phyloP scores from a whole-genome alignment of 768 basidiomycete species.

The Cystoderma amianthinum region DNA sequence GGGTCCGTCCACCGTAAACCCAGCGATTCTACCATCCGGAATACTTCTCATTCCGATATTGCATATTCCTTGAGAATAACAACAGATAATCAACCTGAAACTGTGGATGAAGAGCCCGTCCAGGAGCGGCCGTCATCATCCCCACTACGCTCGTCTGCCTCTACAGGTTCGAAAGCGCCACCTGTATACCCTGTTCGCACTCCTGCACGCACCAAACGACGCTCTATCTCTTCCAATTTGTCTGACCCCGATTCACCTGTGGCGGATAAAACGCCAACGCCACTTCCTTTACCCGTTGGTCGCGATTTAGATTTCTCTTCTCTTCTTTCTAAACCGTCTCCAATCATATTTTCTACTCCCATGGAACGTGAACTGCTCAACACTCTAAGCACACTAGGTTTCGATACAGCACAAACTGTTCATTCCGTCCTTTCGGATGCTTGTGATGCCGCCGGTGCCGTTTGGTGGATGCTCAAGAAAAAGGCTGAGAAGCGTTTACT shows the following conservation, averaged over 20 bases:
- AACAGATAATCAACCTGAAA: conserved; percentile 31
- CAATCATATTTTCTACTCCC: conserved; percentile 83
- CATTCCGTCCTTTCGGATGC: conserved; percentile 90
- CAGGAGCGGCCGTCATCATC: conserved; percentile 13
- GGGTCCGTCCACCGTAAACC: conserved; percentile 46
- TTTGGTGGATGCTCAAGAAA: conserved; percentile 95
- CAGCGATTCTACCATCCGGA: conserved; percentile 58
- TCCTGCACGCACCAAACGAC: conserved; percentile 90
- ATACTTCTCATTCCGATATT: conserved; percentile 23
- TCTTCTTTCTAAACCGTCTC: conserved; percentile 56
- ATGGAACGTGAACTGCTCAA: conserved; percentile 79
- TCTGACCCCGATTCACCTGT: conserved; percentile 53
- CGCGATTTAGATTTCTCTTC: conserved; percentile 55
- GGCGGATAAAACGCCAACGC: conserved; percentile 34
- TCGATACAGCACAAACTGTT: conserved; percentile 93
- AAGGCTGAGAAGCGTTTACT: conserved; percentile 58
- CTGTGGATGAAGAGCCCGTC: conserved; percentile 47
- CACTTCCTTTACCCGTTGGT: conserved; percentile 27
- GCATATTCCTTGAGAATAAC: conserved; percentile 28
- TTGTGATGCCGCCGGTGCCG: conserved; percentile 84
- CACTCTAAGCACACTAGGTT: conserved; percentile 64
- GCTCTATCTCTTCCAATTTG: conserved; percentile 86
- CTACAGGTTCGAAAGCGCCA: conserved; percentile 34
- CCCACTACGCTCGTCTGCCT: conserved; percentile 19
- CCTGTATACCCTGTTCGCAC: conserved; percentile 72